These are phyloP conservation scores for Cyberlindnera americana DNA, from an alignment of 805 yeast species.

Conservation along the genomic window DNA sequence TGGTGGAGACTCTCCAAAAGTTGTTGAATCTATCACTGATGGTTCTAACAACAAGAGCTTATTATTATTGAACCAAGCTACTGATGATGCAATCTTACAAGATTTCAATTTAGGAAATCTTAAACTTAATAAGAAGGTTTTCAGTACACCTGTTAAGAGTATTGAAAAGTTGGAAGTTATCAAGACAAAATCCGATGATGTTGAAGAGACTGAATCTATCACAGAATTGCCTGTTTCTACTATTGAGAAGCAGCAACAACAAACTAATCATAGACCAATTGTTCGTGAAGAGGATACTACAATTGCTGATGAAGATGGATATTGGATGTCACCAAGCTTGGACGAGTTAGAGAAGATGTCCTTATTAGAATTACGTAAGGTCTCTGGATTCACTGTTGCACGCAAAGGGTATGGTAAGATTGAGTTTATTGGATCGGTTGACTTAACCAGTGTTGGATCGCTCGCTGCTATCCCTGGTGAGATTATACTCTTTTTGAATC, in stretches of 20 bases:
- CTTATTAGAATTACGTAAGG: constrained; percentile 58
- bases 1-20: constrained; percentile 3
- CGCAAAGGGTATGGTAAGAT: constrained; percentile 69
- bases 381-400: constrained; percentile 70
- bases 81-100: constrained; percentile 66
- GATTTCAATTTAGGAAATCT: constrained; percentile 12
- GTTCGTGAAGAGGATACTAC: constrained; percentile 12
- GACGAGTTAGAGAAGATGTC: constrained; percentile 57
- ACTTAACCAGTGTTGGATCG: constrained; percentile 63
- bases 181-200: not conserved
- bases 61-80: constrained; percentile 39
- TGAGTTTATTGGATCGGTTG: constrained; percentile 78
- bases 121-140: constrained; percentile 9
- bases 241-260: constrained; percentile 2
- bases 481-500: constrained; percentile 56
- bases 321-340: constrained; percentile 81
- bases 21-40: not conserved
- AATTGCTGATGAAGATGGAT: constrained; percentile 56
- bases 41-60: constrained; percentile 13
- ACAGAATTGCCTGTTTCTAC: not conserved
- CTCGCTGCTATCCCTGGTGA: constrained; percentile 63
- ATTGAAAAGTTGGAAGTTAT: not conserved
- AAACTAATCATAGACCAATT: not conserved
- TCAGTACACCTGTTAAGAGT: constrained; percentile 9
- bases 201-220: not conserved